Evolutionary conservation across 257 asterid genomes (phyloP).

Genomic region (Fraxinus quadrangulata): DNA sequence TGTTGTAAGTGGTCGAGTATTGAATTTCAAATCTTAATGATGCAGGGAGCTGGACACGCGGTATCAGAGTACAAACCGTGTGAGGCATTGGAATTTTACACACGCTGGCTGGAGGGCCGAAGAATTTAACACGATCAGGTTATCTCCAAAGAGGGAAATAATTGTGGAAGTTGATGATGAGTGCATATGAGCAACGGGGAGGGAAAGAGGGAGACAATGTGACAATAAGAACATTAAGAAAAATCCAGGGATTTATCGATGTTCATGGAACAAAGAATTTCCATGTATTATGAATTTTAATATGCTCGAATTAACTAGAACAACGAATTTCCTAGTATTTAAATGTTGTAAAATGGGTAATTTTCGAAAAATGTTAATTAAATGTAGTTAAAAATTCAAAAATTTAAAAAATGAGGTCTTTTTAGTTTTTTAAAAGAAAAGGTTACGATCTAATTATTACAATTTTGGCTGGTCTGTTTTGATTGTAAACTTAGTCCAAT

Average conservation of each 20-base stretch:
- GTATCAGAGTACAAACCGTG: conserved; percentile 95
- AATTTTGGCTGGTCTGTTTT: too few relatives aligned
- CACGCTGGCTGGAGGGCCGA: conserved; percentile 65
- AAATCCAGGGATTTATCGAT: not conserved
- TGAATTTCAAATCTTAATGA: not conserved
- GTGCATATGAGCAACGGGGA: not conserved
- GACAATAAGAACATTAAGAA: not conserved
- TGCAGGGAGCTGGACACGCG: conserved; percentile 92
- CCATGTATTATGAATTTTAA: not conserved
- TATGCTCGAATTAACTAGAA: not conserved
- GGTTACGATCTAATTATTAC: too few relatives aligned
- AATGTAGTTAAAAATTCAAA: too few relatives aligned
- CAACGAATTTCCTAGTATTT: not conserved
- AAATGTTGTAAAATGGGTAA: too few relatives aligned
- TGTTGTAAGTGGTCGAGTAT: not conserved
- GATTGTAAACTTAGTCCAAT: too few relatives aligned
- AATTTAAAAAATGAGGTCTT: too few relatives aligned
- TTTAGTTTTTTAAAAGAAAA: too few relatives aligned
- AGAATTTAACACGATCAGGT: conserved; percentile 46
- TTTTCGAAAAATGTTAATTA: too few relatives aligned
- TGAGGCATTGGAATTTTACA: conserved; percentile 72
- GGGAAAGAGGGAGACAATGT: not conserved
- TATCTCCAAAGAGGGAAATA: not conserved
- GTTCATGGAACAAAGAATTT: not conserved
- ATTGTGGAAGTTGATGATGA: not conserved